These are phyloP conservation scores for Osmanthus fragrans DNA, from an alignment of 257 asterid species.

Conservation along the genomic window DNA sequence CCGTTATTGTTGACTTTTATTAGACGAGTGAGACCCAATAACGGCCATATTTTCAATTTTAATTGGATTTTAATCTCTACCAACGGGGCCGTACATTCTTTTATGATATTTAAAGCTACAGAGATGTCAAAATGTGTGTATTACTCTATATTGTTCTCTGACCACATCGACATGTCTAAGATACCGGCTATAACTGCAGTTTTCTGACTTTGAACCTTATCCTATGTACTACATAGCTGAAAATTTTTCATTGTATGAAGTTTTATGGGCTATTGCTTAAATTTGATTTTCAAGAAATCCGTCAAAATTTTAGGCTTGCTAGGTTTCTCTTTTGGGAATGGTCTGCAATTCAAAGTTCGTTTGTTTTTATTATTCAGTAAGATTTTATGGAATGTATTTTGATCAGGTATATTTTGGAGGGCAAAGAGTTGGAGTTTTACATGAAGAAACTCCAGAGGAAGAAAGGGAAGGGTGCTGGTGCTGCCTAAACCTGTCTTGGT, in stretches of 20 bases:
- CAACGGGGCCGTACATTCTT: too few relatives aligned
- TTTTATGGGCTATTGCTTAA: background rate
- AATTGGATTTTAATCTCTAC: too few relatives aligned
- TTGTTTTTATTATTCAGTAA: background rate
- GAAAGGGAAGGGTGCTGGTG: conserved; percentile 11
- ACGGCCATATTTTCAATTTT: too few relatives aligned
- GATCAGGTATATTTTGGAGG: conserved; percentile 9
- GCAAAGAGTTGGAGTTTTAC: conserved; percentile 3
- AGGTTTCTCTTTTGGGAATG: background rate
- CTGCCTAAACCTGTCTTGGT: background rate
- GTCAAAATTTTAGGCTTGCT: background rate
- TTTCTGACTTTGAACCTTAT: background rate
- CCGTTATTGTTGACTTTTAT: too few relatives aligned
- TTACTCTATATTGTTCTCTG: background rate
- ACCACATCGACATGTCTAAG: background rate
- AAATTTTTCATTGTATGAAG: background rate
- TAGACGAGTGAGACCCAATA: too few relatives aligned
- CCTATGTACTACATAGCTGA: background rate
- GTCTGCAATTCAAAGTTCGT: too few relatives aligned
- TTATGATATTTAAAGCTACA: background rate
- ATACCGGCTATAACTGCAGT: background rate
- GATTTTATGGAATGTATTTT: background rate
- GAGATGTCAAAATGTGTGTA: background rate
- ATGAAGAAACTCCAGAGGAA: conserved; percentile 5
- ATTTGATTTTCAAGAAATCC: background rate